Conservation (phyloP, 1,139 yeast species). For the Candida sp. region DNA sequence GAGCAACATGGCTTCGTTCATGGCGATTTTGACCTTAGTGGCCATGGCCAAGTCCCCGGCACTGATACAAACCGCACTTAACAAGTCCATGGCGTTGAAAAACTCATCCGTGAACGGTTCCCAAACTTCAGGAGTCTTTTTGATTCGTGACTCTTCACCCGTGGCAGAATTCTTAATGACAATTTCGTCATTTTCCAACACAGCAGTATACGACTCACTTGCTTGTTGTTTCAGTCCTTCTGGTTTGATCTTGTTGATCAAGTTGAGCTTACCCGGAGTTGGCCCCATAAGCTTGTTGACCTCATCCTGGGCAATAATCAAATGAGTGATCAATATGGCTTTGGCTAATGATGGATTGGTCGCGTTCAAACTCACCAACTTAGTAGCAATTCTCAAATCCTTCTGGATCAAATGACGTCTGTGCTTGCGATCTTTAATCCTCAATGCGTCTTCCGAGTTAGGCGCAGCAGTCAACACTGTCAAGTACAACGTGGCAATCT, state of each 20-base stretch:
- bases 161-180: constrained; percentile 17
- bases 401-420: constrained; percentile 71
- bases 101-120: constrained; percentile 78
- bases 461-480: constrained; percentile 52
- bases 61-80: constrained; percentile 68
- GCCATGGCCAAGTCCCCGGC: constrained; percentile 72
- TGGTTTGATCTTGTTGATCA: constrained; percentile 8
- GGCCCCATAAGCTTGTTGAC: constrained; percentile 19
- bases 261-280: constrained; percentile 7
- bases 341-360: constrained; percentile 56
- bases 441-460: constrained; percentile 21
- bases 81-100: constrained; percentile 73
- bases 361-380: constrained; percentile 62
- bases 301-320: constrained; percentile 64
- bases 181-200: constrained; percentile 20
- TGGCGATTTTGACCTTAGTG: constrained; percentile 62
- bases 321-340: constrained; percentile 65
- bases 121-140: constrained; percentile 56
- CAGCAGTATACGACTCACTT: constrained; percentile 16
- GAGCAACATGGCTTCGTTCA: constrained; percentile 74
- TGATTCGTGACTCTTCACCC: constrained; percentile 22
- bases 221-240: constrained; percentile 3
- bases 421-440: constrained; percentile 27
- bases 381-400: constrained; percentile 70
- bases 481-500: constrained; percentile 65